Base-by-base conservation (phyloP, 768 basidiomycete species). In the Auricularia auricula-judae region DNA sequence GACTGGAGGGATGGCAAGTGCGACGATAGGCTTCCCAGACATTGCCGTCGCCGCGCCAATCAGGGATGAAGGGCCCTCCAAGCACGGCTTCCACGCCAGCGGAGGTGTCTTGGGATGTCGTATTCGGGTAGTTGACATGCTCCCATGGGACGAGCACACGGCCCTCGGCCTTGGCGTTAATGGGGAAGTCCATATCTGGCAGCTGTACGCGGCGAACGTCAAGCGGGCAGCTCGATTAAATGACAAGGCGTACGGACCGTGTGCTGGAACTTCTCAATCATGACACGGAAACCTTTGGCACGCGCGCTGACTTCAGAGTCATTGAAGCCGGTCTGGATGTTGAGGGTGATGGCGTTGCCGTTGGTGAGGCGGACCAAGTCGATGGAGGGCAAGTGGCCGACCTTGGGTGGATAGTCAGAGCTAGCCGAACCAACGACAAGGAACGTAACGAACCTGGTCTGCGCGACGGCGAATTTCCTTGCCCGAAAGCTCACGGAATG, bases 1-100 rank as follows among this genome's bases (percentile, higher is more conserved):
- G 80, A 5, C 88, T 84, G 7, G 81, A 72, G 1, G 93, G 92
- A 21, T 84, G 77, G 73, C 97, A 99, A 0, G 94, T 93, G n/a
- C 93, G 84, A 14, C 96, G 85, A 80, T 87, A 97, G 0, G 92
- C 86, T 65, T 98, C 93, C 97, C 97, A 98, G 59, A 97, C 89
- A 61, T 78, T 88, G 3, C 95, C 93, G 56, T 86, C 78, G 11
- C 86, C 85, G 36, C 77, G 77, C 97, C 97, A 99, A 74, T 95
- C 93, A 8, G 92, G 83, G 44, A 81, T 78, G 71, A 94, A 93
- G 18, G 75, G 70, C 3, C 82, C 81, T 11, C 82, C 83, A n/a
- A 90, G 76, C 72, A 87, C 79, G 12, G 78, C 70, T 65, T 81
- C 76, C 61, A 86, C 76, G 33, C 82, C 86, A 62, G 71, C 87